Evolutionary conservation across 2,329 filamentous ascomycete species (phyloP).

Genomic region (Dactylellina sp.): DNA sequence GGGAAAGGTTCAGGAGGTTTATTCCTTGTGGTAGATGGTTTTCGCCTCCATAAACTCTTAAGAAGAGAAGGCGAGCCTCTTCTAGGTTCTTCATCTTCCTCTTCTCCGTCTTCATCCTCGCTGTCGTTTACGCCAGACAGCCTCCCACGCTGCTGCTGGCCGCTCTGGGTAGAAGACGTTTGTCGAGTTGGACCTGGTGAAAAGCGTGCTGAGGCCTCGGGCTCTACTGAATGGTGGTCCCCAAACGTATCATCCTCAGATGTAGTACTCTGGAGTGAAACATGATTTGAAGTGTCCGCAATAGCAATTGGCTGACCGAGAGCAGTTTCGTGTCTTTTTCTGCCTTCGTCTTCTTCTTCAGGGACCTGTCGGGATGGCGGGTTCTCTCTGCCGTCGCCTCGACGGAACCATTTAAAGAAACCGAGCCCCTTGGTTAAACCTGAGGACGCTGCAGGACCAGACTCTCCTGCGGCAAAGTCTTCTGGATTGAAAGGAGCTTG

Average conservation of each 20-base stretch:
- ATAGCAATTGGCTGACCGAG: constrained; percentile 26
- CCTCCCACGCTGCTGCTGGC: background rate
- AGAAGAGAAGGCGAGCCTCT: constrained; percentile 29
- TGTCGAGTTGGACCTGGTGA: constrained; percentile 11
- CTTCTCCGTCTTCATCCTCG: background rate
- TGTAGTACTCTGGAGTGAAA: constrained; percentile 9
- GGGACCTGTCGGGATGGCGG: constrained; percentile 15
- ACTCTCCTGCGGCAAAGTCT: constrained; percentile 29
- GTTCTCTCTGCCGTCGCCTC: constrained; percentile 14
- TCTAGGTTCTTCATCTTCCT: constrained; percentile 15
- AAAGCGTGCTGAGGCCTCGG: constrained; percentile 17
- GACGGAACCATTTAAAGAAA: constrained; percentile 37
- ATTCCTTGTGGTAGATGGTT: constrained; percentile 7
- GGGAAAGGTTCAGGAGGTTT: constrained; percentile 42
- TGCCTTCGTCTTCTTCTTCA: constrained; percentile 13
- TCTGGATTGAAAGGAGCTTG: constrained; percentile 52
- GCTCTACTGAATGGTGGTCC: constrained; percentile 46
- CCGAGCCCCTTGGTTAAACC: constrained; percentile 29
- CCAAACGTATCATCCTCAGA: constrained; percentile 36
- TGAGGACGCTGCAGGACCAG: constrained; percentile 18
- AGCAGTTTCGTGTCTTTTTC: constrained; percentile 18
- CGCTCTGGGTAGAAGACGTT: background rate
- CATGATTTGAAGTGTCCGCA: constrained; percentile 27
- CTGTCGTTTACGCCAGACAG: background rate
- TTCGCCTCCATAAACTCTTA: constrained; percentile 36